Evolutionary conservation across 108 stramenopile species (phyloP), one percentile per base, ranked within the genome.

Genomic region (Chaetoceros tenuissimus): DNA sequence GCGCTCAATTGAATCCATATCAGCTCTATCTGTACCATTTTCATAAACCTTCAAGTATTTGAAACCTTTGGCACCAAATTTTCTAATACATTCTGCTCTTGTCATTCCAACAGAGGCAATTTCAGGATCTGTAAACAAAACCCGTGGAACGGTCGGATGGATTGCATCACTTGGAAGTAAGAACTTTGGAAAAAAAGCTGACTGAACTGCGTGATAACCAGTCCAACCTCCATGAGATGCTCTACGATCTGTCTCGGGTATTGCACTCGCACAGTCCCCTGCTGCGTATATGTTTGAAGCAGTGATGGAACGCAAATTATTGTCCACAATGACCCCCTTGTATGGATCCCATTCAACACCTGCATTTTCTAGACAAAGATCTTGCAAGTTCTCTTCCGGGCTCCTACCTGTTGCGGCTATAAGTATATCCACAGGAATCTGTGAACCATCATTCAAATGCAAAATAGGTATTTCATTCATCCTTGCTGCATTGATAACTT

Each of bases 181-280:
- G 1, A 70, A 48, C 0, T 53, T 31, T 19, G 77, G 77, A 19
- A 78, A 17, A 3, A 49, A 0, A 0, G 62, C 48, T 24, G 64
- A 60, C n/a, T 43, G 19, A 10, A 59, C 71, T 8, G 69, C 64
- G 63, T 71, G 59, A 43, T 62, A 78, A 22, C 72, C 77, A 10
- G 72, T 78, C 77, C 77, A 78, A 2, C 50, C 77, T n/a, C 69
- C 77, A 50, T 78, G 77, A 2, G 59, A 24, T 1, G 77, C 72
- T 1, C 51, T 51, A 17, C 72, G 67, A 22, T 53, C 46, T 2
- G 30, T n/a, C 19, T 24, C 16, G 10, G 59, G 51, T 1, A 73
- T 51, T 2, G 57, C 68, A 48, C 45, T 47, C 20, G 24, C 19
- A 50, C 77, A 78, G 59, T 78, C 77, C 16, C 77, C 77, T 24